Base-by-base conservation (phyloP, 2,329 filamentous ascomycete genomes). In the Pseudogymnoascus verrucosus region DNA sequence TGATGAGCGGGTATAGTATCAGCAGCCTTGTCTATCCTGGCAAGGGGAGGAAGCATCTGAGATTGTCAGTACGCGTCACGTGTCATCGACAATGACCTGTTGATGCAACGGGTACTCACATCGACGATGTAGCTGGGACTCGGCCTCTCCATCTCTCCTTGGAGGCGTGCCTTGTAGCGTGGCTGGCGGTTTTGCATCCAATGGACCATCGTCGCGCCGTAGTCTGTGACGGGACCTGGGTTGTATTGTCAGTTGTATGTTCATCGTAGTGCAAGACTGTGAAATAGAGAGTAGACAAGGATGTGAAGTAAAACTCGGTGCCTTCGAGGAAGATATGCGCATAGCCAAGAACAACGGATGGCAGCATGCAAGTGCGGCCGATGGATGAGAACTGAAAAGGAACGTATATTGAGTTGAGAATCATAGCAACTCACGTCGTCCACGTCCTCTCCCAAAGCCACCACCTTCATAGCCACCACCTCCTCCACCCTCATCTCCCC, bases 1-100 rank as follows among this genome's bases (percentile, higher is more conserved):
- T 97, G 93, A 71, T 95, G 93, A n/a, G 91, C 90, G 11, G 95
- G 93, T 54, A 99, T 89, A 1, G 91, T 89, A 74, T 97, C 92
- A 64, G 88, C 91, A 19, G 93, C 87, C 67, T 84, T 87, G 67
- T 87, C 83, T 62, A 87, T 79, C 73, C 90, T 84, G 37, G 90
- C 92, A 47, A 88, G 81, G 1, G 95, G 93, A 2, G 93, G 93
- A 23, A 96, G 81, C 85, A 98, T 93, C 90, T 95, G 70, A 34
- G 37, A 14, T 3, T 19, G 19, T 26, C 10, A 40, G 21, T 44
- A 63, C 10, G 28, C 4, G 36, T 36, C 57, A 60, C 16, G 57
- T 60, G 57, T 40, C 5, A 21, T 60, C 14, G 31, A 60, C 36
- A 60, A 1, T 11, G 5, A 3, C 28, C 31, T 39, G 31, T 40